Percentiles rank a stretch among this genome's conserved stretches.
These are phyloP conservation scores for Cercospora janseana DNA, from an alignment of 2,329 filamentous ascomycete species.

Conservation along the genomic window DNA sequence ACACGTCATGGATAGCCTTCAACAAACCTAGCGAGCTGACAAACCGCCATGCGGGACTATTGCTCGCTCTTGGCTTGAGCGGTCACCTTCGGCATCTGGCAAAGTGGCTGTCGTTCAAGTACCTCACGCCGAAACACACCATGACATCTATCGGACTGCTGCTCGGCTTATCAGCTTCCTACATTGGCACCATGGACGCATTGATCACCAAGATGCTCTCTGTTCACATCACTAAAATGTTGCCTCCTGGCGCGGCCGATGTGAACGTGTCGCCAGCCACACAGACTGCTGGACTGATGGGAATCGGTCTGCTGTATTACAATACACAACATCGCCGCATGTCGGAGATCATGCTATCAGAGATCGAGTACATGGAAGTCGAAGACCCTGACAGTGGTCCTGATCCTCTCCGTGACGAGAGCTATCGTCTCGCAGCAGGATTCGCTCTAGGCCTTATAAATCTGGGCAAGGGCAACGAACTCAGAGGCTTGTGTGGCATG, in stretches of 20 bases:
- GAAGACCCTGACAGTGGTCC: constrained; percentile 67
- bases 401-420: constrained; percentile 83
- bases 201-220: constrained; percentile 89
- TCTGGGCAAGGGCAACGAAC: constrained; percentile 81
- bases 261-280: constrained; percentile 89
- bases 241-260: constrained; percentile 88
- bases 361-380: constrained; percentile 84
- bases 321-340: constrained; percentile 95
- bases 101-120: constrained; percentile 99
- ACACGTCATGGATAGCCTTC: constrained; percentile 98
- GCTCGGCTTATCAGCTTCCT: constrained; percentile 86
- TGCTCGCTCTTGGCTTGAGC: constrained; percentile 86
- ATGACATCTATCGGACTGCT: constrained; percentile 99
- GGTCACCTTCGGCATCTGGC: constrained; percentile 91
- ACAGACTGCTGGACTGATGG: constrained; percentile 95
- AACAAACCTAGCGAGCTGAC: constrained; percentile 92
- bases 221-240: constrained; percentile 91
- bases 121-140: constrained; percentile 96
- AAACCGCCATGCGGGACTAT: constrained; percentile 92
- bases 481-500: constrained; percentile 91
- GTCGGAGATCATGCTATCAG: constrained; percentile 98
- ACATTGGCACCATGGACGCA: constrained; percentile 95
- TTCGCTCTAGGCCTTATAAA: constrained; percentile 95
- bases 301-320: constrained; percentile 90
- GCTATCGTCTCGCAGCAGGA: constrained; percentile 91